Evolutionary conservation across 768 basidiomycete genomes (phyloP).

Genomic region (Podaxis sp.): DNA sequence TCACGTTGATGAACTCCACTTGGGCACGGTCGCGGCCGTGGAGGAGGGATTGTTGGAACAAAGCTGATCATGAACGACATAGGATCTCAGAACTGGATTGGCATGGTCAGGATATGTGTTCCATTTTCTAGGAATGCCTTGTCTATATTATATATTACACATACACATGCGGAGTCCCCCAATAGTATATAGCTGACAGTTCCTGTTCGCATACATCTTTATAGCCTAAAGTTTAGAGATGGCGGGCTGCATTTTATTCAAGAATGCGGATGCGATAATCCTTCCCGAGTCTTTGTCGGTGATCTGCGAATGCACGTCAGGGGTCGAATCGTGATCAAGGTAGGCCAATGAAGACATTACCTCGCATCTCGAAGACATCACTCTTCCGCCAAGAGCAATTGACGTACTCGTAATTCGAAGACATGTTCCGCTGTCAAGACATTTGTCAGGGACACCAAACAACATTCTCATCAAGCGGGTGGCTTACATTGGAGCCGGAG

Average conservation of each 20-base stretch:
- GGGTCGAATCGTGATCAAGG: neutral
- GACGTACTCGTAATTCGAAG: slow-evolving; percentile 61
- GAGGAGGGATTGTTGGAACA: no score
- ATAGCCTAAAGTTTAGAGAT: slow-evolving; percentile 37
- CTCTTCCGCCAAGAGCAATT: slow-evolving; percentile 59
- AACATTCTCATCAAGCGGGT: neutral
- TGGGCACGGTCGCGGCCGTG: no score
- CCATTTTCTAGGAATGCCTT: neutral
- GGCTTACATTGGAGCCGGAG: slow-evolving; percentile 60
- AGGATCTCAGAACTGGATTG: no score
- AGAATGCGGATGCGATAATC: slow-evolving; percentile 59
- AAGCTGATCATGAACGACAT: no score
- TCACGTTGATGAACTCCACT: no score
- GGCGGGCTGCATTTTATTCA: slow-evolving; percentile 72
- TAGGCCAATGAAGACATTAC: slow-evolving; percentile 24
- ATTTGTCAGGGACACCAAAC: slow-evolving; percentile 9
- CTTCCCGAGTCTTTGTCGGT: slow-evolving; percentile 54
- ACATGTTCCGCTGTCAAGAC: slow-evolving; percentile 45
- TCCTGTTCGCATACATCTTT: neutral
- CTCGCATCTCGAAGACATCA: slow-evolving; percentile 72
- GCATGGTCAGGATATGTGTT: no score
- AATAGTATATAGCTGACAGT: neutral
- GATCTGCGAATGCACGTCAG: slow-evolving; percentile 36
- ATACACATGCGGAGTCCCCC: neutral
- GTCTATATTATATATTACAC: neutral